These are phyloP conservation scores for Diplodia sapinea DNA, from an alignment of 2,329 filamentous ascomycete species.

Conservation along the genomic window DNA sequence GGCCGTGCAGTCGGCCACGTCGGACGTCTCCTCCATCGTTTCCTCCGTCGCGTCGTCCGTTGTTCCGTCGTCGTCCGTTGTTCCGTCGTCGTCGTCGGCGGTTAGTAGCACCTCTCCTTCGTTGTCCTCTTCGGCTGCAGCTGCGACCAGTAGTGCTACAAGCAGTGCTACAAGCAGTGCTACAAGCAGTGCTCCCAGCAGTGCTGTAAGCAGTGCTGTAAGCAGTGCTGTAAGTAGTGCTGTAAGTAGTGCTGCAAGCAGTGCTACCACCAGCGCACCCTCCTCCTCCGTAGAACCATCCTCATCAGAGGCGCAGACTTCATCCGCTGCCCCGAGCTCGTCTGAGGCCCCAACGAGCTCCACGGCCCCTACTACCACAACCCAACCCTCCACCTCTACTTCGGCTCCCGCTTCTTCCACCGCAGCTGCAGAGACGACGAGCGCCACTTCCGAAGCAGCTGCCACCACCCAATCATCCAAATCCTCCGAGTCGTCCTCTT, in stretches of 20 bases:
- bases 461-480: conserved; percentile 1
- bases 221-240: no score
- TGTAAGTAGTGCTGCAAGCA: neutral
- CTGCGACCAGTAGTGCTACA: neutral
- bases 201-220: no score
- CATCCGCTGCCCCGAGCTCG: conserved; percentile 15
- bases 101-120: conserved; percentile 6
- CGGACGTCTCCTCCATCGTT: conserved; percentile 9
- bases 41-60: conserved; percentile 25
- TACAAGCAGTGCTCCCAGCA: no score
- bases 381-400: neutral
- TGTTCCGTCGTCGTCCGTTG: conserved; percentile 17
- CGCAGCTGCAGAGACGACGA: conserved; percentile 3
- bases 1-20: neutral
- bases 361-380: conserved; percentile 11
- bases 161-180: neutral
- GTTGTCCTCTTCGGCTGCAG: neutral
- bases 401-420: conserved; percentile 9
- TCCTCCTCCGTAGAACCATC: conserved; percentile 15
- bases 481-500: conserved; percentile 8
- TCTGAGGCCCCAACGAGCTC: conserved; percentile 17
- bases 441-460: neutral
- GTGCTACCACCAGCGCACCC: neutral
- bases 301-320: conserved; percentile 27
- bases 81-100: conserved; percentile 21